Conservation (phyloP, 495 filamentous ascomycete species). For the Podospora appendiculata region DNA sequence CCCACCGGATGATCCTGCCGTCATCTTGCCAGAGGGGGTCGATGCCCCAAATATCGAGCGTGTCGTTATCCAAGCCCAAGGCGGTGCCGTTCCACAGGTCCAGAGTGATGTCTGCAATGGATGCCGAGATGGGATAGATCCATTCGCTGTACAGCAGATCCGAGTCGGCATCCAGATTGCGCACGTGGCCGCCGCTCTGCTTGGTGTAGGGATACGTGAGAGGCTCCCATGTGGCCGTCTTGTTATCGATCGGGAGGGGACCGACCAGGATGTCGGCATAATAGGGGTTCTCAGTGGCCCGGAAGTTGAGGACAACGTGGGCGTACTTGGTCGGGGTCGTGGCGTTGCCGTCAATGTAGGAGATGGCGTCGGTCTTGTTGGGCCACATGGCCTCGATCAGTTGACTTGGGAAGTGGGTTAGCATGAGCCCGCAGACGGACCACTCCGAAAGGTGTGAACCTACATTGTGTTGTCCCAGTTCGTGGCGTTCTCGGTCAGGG, state of each 20-base stretch:
- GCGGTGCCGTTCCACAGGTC: constrained; percentile 25
- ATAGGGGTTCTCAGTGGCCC: constrained; percentile 33
- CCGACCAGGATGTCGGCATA: constrained; percentile 39
- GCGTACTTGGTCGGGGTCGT: constrained; percentile 37
- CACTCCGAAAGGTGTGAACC: neutral
- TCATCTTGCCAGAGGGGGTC: constrained; percentile 35
- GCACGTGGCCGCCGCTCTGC: constrained; percentile 26
- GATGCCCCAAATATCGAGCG: constrained; percentile 31
- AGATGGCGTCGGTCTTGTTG: constrained; percentile 44
- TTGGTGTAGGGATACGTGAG: constrained; percentile 37
- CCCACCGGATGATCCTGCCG: constrained; percentile 34
- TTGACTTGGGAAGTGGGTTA: constrained; percentile 6
- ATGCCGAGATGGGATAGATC: constrained; percentile 20
- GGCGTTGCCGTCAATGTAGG: constrained; percentile 32
- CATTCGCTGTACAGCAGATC: constrained; percentile 16
- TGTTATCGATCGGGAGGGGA: constrained; percentile 37
- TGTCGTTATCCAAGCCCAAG: constrained; percentile 25
- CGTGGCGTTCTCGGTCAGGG: constrained; percentile 18
- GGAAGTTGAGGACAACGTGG: constrained; percentile 34
- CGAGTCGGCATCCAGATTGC: constrained; percentile 31
- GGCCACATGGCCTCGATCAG: constrained; percentile 42
- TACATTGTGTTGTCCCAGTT: constrained; percentile 27
- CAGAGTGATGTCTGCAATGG: constrained; percentile 18
- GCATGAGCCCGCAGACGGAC: neutral
- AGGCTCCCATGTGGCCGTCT: constrained; percentile 26